Percentiles rank a stretch among this genome's conserved stretches.
These are phyloP conservation scores for Venturia pyrina DNA, from an alignment of 2,329 filamentous ascomycete species.

Conservation along the genomic window DNA sequence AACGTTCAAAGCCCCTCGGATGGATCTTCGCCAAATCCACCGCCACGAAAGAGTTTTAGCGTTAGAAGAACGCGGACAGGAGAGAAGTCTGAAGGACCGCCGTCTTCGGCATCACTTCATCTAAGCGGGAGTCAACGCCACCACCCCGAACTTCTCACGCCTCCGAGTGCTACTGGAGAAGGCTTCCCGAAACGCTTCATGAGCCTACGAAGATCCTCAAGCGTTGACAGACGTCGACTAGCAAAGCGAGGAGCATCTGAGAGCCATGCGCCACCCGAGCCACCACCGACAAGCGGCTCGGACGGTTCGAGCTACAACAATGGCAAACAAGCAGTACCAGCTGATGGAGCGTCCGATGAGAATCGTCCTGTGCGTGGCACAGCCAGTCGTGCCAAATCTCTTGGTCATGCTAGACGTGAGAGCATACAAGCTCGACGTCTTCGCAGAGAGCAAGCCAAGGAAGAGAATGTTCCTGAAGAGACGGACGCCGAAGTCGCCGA, in stretches of 20 bases:
- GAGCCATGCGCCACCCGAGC: constrained; percentile 44
- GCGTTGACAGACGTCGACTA: constrained; percentile 49
- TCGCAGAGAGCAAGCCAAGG: constrained; percentile 31
- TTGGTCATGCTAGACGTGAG: constrained; percentile 80
- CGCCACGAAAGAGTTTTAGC: constrained; percentile 79
- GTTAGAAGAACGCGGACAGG: constrained; percentile 49
- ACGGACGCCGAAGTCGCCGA: constrained; percentile 66
- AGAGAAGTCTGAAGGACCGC: constrained; percentile 36
- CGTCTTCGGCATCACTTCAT: constrained; percentile 44
- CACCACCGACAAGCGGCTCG: constrained; percentile 67
- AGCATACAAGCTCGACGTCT: constrained; percentile 82
- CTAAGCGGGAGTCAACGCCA: constrained; percentile 54
- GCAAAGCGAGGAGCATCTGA: constrained; percentile 46
- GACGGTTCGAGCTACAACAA: constrained; percentile 43
- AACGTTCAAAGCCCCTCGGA: constrained; percentile 73
- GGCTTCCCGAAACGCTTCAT: constrained; percentile 41
- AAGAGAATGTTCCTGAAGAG: constrained; percentile 73
- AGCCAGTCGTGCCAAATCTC: constrained; percentile 66
- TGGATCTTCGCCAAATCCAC: constrained; percentile 24
- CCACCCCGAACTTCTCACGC: constrained; percentile 68
- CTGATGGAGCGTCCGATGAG: constrained; percentile 3
- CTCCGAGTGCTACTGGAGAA: constrained; percentile 54
- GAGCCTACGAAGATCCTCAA: constrained; percentile 74
- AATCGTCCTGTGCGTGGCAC: constrained; percentile 27
- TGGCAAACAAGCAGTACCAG: not conserved